Base-by-base conservation (phyloP, 305 asterid species). In the Fraxinus sp. region DNA sequence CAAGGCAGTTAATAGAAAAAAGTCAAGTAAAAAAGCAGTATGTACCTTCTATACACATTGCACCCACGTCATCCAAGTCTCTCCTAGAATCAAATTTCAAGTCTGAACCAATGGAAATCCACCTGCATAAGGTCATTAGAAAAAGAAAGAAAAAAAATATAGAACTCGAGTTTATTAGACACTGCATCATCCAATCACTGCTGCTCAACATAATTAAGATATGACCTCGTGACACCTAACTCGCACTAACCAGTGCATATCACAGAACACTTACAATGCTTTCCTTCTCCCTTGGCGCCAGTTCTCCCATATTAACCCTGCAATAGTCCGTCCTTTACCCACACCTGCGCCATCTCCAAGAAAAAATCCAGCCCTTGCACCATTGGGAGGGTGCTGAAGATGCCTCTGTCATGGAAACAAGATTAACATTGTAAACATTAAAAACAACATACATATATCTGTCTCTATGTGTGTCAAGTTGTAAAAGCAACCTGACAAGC, bases 301-400 rank as follows among this genome's bases (percentile, higher is more conserved):
- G 83, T 96, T 96, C 85, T 96, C 98, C 98, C 98, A 92, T 89
- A 96, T 96, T 82, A 96, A 87, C 74, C 99, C 99, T 77, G 99
- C 99, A 82, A 94, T 91, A 79, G 98, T 96, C 90, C 99, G 89
- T 77, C 98, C 99, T 90, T 96, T 96, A 77, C 99, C 99, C 79
- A 95, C 97, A 83, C 99, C 98, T 87, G 99, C 99, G 80, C 98
- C 98, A 92, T 96, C 99, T 83, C 99, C 98, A 81, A 95, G 91
- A 87, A 96, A 96, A 92, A 96, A 95, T 3, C 99, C 98, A 79
- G 98, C 99, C 91, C 98, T 92, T 76, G 88, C 86, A 87, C 98
- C 95, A 86, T 81, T 88, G 33, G 97, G 89, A 62, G 95, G 98
- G 89, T 91, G 94, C 87, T 96, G 98, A 83, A 89, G 93, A 88